phyloP scores from a whole-genome alignment of 768 basidiomycete species.

The Candolleomyces efflorescens region DNA sequence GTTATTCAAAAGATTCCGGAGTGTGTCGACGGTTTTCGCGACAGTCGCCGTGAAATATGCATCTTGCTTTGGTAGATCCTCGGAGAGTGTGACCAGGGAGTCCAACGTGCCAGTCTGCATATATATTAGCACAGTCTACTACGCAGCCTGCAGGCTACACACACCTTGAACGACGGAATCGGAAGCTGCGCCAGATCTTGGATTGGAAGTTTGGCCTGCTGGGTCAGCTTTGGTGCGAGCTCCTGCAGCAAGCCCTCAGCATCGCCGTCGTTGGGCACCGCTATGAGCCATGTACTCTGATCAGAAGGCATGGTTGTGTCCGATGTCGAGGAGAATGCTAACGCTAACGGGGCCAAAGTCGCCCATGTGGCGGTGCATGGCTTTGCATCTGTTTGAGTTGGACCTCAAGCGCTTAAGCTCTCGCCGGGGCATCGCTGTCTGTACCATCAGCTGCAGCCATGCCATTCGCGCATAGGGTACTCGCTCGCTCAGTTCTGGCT shows the following conservation, averaged over 20 bases:
- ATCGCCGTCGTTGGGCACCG: conserved; percentile 84
- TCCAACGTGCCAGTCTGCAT: conserved; percentile 91
- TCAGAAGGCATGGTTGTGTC: conserved; percentile 78
- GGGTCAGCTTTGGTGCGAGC: conserved; percentile 54
- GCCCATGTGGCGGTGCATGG: not conserved
- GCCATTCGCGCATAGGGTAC: not conserved
- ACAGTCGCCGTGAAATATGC: conserved; percentile 80
- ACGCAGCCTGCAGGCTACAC: conserved; percentile 13
- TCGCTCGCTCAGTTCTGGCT: not conserved
- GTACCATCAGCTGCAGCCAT: not conserved
- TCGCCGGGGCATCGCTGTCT: not conserved
- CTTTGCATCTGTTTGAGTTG: conserved; percentile 12
- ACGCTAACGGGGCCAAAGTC: conserved; percentile 11
- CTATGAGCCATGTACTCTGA: conserved; percentile 90
- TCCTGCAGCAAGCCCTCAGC: conserved; percentile 71
- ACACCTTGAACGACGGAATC: conserved; percentile 89
- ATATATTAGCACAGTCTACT: conserved; percentile 10
- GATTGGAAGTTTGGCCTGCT: conserved; percentile 47
- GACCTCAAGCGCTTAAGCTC: not conserved
- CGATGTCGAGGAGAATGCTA: conserved; percentile 6
- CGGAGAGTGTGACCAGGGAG: conserved; percentile 81
- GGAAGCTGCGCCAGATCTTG: conserved; percentile 58
- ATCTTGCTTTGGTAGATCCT: conserved; percentile 91
- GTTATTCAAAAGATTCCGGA: conserved; percentile 87
- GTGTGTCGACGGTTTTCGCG: conserved; percentile 91